Evolutionary conservation across 116 monocot species (phyloP).

Genomic region (Zostera marina): DNA sequence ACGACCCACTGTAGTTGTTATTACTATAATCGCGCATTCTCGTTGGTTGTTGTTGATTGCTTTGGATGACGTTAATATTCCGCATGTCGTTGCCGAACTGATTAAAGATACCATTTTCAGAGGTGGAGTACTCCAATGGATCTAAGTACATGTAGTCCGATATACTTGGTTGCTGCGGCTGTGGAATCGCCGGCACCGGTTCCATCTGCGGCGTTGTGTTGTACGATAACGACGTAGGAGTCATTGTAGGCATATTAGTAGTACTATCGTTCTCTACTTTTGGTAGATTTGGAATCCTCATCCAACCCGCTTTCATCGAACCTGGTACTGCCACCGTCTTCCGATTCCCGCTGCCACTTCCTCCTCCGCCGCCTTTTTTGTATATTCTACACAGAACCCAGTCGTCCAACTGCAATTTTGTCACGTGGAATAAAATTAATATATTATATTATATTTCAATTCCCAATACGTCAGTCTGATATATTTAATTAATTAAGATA

Average conservation of each 20-base stretch:
- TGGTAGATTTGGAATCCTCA: not conserved
- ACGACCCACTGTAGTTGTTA: not conserved
- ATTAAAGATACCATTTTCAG: constrained; percentile 12
- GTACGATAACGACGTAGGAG: not conserved
- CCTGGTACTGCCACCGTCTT: constrained; percentile 2
- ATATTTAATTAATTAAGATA: too few relatives aligned
- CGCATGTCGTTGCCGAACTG: constrained; percentile 36
- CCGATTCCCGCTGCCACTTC: constrained; percentile 11
- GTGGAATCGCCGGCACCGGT: not conserved
- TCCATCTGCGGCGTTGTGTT: not conserved
- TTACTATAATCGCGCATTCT: constrained; percentile 3
- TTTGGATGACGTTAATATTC: constrained; percentile 24
- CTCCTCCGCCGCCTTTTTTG: constrained; percentile 44
- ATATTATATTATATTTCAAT: too few relatives aligned
- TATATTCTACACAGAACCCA: constrained; percentile 73
- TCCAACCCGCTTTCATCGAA: not conserved
- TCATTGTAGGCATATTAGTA: not conserved
- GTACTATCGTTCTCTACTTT: too few relatives aligned
- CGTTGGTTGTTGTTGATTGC: constrained; percentile 40
- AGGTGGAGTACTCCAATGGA: constrained; percentile 8
- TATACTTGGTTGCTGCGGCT: not conserved
- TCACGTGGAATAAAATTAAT: not conserved
- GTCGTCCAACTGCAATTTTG: constrained; percentile 47
- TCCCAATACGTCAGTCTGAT: too few relatives aligned
- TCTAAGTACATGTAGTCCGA: constrained; percentile 16